Evolutionary conservation across 495 filamentous ascomycete species (phyloP).

Genomic region (Cryomyces minteri): DNA sequence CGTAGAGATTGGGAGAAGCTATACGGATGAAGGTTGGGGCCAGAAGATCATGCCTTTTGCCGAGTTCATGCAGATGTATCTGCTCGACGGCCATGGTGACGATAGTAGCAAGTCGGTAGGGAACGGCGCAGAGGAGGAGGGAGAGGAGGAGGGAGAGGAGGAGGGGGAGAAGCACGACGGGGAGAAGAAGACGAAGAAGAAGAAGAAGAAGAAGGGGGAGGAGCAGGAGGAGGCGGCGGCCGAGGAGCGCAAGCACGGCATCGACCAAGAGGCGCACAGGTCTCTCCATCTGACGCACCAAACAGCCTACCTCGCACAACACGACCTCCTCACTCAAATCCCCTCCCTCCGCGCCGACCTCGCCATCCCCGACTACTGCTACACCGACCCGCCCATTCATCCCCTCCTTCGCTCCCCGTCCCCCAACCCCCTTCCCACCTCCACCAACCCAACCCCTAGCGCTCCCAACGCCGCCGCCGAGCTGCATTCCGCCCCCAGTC

Average conservation of each 20-base stretch:
- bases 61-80: slow-evolving; percentile 46
- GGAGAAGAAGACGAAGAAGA: slow-evolving; percentile 3
- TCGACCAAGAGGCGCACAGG: too few species aligned
- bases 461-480: neutral
- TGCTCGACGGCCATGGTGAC: slow-evolving; percentile 16
- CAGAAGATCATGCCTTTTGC: slow-evolving; percentile 65
- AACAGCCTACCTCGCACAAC: slow-evolving; percentile 75
- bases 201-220: slow-evolving; percentile 1
- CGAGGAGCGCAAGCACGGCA: too few species aligned
- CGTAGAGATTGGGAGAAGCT: slow-evolving; percentile 75
- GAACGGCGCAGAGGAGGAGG: slow-evolving; percentile 3
- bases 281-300: neutral
- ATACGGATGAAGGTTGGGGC: slow-evolving; percentile 73
- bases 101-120: slow-evolving; percentile 12
- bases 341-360: slow-evolving; percentile 64
- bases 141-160: slow-evolving; percentile 1
- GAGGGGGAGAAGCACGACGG: slow-evolving; percentile 3
- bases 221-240: neutral
- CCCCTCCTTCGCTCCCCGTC: slow-evolving; percentile 12
- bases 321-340: slow-evolving; percentile 71
- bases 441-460: slow-evolving; percentile 14
- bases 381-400: slow-evolving; percentile 34
- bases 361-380: slow-evolving; percentile 68
- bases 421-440: neutral
- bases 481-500: slow-evolving; percentile 3